These are phyloP conservation scores for Coemansia sp. DNA, from an alignment of 192 early-diverging fungal species.

Conservation along the genomic window DNA sequence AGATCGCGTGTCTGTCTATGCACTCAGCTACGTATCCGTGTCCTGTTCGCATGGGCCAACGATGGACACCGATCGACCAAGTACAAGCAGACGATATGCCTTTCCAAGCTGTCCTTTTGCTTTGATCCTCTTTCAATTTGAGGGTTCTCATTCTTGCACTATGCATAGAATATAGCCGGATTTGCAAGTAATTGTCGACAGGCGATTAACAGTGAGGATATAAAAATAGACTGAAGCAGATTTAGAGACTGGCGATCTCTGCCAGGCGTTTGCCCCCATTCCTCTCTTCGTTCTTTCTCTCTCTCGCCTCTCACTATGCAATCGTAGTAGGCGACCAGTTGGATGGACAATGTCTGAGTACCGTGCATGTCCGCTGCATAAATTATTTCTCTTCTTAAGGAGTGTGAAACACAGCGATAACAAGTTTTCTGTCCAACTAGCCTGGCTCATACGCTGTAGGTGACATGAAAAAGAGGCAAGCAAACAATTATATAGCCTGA, in stretches of 20 bases:
- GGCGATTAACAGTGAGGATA: neutral
- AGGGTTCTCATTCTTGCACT: neutral
- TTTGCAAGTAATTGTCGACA: neutral
- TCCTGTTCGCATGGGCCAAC: neutral
- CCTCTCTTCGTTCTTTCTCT: neutral
- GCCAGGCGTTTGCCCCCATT: neutral
- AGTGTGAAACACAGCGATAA: neutral
- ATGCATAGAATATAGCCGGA: neutral
- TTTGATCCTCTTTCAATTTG: neutral
- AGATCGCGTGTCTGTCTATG: neutral
- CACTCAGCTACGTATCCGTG: neutral
- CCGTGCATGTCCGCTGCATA: constrained; percentile 8
- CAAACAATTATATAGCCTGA: neutral
- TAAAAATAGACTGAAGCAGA: neutral
- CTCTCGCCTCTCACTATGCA: neutral
- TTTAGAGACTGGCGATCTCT: constrained; percentile 7
- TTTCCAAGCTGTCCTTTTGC: neutral
- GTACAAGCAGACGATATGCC: neutral
- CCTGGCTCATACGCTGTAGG: neutral
- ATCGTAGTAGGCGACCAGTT: neutral
- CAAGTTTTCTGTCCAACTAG: neutral
- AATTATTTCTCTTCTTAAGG: neutral
- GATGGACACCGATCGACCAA: neutral
- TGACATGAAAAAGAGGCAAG: neutral
- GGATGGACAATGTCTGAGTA: neutral